Conservation (phyloP, 2,329 filamentous ascomycete genomes). For the Ascochyta rabiei region DNA sequence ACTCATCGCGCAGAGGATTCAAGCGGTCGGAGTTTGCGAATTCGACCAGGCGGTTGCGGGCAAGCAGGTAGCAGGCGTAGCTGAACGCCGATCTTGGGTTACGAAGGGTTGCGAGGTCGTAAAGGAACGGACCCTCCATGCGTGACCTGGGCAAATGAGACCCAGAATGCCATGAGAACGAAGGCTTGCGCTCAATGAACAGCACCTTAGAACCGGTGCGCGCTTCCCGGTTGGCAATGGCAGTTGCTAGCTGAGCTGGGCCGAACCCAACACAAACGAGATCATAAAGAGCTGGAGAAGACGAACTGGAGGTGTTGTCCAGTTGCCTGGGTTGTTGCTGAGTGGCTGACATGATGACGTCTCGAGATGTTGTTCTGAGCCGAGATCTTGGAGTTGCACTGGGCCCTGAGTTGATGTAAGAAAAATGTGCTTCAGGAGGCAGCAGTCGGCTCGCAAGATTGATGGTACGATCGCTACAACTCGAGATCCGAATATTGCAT, state of each 20-base stretch:
- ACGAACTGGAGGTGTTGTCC: constrained; percentile 20
- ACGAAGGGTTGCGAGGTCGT: constrained; percentile 44
- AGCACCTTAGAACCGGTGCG: constrained; percentile 33
- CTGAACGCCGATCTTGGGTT: constrained; percentile 46
- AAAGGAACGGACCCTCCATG: constrained; percentile 45
- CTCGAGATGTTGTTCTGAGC: not conserved
- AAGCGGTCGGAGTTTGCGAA: constrained; percentile 47
- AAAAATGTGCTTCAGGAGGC: constrained; percentile 12
- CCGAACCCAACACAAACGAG: constrained; percentile 47
- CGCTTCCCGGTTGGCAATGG: constrained; percentile 44
- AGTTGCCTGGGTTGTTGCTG: constrained; percentile 21
- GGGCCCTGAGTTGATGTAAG: not conserved
- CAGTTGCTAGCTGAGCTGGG: constrained; percentile 43
- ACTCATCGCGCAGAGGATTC: constrained; percentile 46
- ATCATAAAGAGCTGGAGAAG: constrained; percentile 33
- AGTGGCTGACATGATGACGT: constrained; percentile 30
- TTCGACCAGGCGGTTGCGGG: constrained; percentile 39
- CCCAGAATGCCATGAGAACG: constrained; percentile 42
- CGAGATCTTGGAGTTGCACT: not conserved
- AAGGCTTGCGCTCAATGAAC: constrained; percentile 42
- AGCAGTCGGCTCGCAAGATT: constrained; percentile 1
- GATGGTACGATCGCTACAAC: constrained; percentile 12
- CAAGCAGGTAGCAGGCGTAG: constrained; percentile 44
- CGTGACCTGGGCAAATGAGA: constrained; percentile 39
- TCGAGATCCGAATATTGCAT: constrained; percentile 6